Evolutionary conservation across 1,284 basidiomycete species (phyloP).

Genomic region (Malassezia furfur): DNA sequence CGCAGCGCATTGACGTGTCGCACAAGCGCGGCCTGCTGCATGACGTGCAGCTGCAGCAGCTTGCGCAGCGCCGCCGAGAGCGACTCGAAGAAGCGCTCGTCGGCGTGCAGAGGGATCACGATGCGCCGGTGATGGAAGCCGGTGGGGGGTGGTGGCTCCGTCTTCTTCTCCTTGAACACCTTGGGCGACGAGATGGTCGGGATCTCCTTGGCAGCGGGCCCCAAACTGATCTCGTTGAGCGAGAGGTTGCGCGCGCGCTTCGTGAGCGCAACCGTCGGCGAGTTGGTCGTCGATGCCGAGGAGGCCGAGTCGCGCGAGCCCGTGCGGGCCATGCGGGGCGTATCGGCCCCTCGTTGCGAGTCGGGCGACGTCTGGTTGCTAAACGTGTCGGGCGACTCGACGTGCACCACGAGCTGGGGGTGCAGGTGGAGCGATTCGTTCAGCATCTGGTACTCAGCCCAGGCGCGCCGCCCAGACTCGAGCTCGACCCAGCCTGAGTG

Average conservation of each 20-base stretch:
- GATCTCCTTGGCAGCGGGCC: constrained; percentile 6
- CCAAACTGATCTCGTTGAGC: constrained; percentile 1
- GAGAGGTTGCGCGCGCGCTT: neutral
- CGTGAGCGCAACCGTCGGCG: neutral
- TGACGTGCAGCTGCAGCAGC: constrained; percentile 60
- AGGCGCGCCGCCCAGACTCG: constrained; percentile 39
- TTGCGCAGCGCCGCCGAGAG: constrained; percentile 64
- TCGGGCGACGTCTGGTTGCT: neutral
- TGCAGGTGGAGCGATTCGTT: constrained; percentile 5
- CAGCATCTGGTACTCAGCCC: constrained; percentile 49
- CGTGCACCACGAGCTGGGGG: constrained; percentile 7
- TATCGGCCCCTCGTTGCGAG: neutral
- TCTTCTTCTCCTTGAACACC: neutral
- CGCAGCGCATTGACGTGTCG: constrained; percentile 59
- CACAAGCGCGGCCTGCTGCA: constrained; percentile 60
- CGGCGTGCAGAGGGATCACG: constrained; percentile 70
- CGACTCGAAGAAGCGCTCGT: constrained; percentile 70
- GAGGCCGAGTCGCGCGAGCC: neutral
- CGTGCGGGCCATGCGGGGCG: neutral
- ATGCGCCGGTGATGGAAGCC: constrained; percentile 53
- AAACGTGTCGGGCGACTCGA: constrained; percentile 8
- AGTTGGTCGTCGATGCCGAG: neutral
- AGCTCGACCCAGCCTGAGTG: constrained; percentile 34
- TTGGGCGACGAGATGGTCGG: neutral
- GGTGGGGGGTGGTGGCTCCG: neutral